Percentiles rank a stretch among this genome's conserved stretches.
phyloP scores from a whole-genome alignment of 768 basidiomycete genomes.

The Thelephora ganbajun region DNA sequence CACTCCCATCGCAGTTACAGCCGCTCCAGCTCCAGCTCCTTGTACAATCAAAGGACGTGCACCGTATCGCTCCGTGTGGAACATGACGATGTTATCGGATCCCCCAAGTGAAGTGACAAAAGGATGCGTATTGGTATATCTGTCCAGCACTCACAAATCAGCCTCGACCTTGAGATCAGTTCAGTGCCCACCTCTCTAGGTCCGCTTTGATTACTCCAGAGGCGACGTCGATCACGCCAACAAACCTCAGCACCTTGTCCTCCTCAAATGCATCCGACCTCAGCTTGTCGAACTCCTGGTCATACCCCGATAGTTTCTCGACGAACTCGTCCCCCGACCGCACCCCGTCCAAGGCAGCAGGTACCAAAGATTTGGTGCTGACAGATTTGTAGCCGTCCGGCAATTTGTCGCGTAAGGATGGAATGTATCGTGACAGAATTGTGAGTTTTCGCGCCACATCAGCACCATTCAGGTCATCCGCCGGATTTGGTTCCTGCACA shows the following conservation, averaged over 20 bases:
- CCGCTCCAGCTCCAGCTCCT: slow-evolving; percentile 94
- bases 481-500: slow-evolving; percentile 86
- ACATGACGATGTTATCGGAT: slow-evolving; percentile 96
- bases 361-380: slow-evolving; percentile 75
- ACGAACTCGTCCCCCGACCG: slow-evolving; percentile 76
- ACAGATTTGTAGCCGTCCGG: slow-evolving; percentile 75
- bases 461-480: slow-evolving; percentile 90
- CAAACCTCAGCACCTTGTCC: slow-evolving; percentile 82
- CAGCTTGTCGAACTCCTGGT: slow-evolving; percentile 61
- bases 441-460: slow-evolving; percentile 97
- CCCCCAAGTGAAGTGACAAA: slow-evolving; percentile 94
- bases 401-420: slow-evolving; percentile 35
- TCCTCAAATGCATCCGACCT: slow-evolving; percentile 66
- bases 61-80: slow-evolving; percentile 87
- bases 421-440: slow-evolving; percentile 77
- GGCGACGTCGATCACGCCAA: slow-evolving; percentile 82
- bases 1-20: slow-evolving; percentile 97
- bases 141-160: slow-evolving; percentile 15
- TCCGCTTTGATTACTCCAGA: slow-evolving; percentile 67
- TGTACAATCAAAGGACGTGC: slow-evolving; percentile 85
- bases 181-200: slow-evolving; percentile 62
- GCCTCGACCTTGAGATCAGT: neutral
- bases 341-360: slow-evolving; percentile 51
- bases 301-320: slow-evolving; percentile 64
- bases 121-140: slow-evolving; percentile 81